Evolutionary conservation across 495 filamentous ascomycete genomes (phyloP).

Genomic region (Cryomyces antarcticus): DNA sequence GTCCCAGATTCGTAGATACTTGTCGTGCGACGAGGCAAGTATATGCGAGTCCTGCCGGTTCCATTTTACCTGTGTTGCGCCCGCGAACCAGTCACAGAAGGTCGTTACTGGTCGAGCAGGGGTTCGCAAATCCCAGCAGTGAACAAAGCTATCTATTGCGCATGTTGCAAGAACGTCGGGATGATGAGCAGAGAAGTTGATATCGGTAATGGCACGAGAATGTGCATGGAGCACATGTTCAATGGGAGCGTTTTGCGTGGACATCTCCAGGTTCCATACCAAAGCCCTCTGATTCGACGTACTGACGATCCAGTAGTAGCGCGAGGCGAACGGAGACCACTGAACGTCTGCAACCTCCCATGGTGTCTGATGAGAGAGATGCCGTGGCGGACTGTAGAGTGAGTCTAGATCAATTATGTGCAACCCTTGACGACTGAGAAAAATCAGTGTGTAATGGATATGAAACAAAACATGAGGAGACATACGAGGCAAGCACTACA

Average conservation of each 20-base stretch:
- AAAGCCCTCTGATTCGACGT: conserved; percentile 89
- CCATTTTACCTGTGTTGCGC: conserved; percentile 91
- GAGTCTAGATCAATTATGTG: conserved; percentile 89
- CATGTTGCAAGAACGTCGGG: conserved; percentile 80
- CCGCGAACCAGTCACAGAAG: conserved; percentile 62
- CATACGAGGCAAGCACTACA: conserved; percentile 74
- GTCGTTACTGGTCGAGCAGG: conserved; percentile 55
- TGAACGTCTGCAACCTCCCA: conserved; percentile 98
- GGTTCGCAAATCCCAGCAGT: conserved; percentile 76
- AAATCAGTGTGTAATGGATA: conserved; percentile 2
- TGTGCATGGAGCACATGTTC: conserved; percentile 84
- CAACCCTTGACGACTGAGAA: conserved; percentile 47
- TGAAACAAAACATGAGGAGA: conserved; percentile 6
- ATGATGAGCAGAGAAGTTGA: conserved; percentile 89
- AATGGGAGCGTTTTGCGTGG: conserved; percentile 50
- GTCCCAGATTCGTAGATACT: conserved; percentile 78
- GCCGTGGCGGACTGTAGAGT: conserved; percentile 70
- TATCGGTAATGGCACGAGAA: conserved; percentile 79
- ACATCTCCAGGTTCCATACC: conserved; percentile 79
- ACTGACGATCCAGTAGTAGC: conserved; percentile 84
- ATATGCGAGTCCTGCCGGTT: conserved; percentile 71
- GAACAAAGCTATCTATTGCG: conserved; percentile 79
- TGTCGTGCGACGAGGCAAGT: conserved; percentile 78
- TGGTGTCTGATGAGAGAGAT: conserved; percentile 69
- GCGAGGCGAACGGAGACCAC: conserved; percentile 81